A percentile compares a stretch with the other conserved stretches of the same genome.
Evolutionary conservation across 1,284 basidiomycete species (phyloP).

Genomic region (Cerioporus squamosus): DNA sequence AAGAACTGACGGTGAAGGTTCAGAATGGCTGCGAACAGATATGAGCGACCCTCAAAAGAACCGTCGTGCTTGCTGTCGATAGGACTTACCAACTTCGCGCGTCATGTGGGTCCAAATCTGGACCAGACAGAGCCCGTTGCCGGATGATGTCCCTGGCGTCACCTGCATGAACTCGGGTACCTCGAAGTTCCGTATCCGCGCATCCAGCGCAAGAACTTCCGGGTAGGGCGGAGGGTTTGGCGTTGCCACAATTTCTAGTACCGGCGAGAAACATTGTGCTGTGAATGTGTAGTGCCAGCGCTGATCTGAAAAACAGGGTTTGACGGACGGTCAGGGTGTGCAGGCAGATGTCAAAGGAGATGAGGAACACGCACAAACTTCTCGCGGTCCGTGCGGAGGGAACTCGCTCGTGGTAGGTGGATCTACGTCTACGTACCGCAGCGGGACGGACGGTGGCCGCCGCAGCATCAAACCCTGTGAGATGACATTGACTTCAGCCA

Average conservation of each 20-base stretch:
- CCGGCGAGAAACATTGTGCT: slow-evolving; percentile 32
- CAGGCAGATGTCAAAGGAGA: slow-evolving; percentile 2
- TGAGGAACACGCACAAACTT: slow-evolving; percentile 18
- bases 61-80: background rate
- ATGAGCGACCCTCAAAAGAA: slow-evolving; percentile 1
- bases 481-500: background rate
- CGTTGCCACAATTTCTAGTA: slow-evolving; percentile 28
- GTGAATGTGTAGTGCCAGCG: slow-evolving; percentile 37
- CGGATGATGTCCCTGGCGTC: slow-evolving; percentile 24
- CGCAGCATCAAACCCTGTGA: slow-evolving; percentile 34
- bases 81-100: slow-evolving; percentile 59
- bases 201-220: slow-evolving; percentile 33
- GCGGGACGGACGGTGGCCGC: slow-evolving; percentile 34
- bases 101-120: slow-evolving; percentile 42
- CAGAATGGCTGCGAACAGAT: slow-evolving; percentile 54
- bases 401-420: slow-evolving; percentile 25
- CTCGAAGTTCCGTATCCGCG: slow-evolving; percentile 34
- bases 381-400: slow-evolving; percentile 16
- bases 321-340: background rate
- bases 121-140: slow-evolving; percentile 30
- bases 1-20: slow-evolving; percentile 75
- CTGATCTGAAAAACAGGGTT: slow-evolving; percentile 27
- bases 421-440: slow-evolving; percentile 34
- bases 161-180: slow-evolving; percentile 31
- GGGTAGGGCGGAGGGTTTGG: slow-evolving; percentile 30